Conservation (phyloP, 495 filamentous ascomycete genomes). For the Endocarpon pusillum region DNA sequence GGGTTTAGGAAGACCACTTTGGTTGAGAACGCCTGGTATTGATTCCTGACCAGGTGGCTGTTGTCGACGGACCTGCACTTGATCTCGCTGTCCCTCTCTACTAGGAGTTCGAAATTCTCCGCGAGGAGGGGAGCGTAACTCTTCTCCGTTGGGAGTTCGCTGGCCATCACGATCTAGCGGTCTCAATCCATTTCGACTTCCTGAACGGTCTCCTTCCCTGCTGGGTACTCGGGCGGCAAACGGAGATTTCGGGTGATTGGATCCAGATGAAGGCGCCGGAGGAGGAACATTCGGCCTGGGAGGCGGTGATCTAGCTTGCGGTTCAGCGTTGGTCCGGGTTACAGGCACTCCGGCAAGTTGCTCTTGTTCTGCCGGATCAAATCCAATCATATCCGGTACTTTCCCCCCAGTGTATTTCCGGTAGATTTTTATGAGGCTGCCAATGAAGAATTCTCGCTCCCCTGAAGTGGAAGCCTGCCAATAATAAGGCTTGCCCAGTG, state of each 20-base stretch:
- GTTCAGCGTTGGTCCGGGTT: too few relatives aligned
- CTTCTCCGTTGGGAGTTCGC: constrained; percentile 8
- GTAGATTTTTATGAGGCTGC: constrained; percentile 85
- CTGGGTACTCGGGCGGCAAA: background rate
- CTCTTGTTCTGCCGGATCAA: constrained; percentile 63
- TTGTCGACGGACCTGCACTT: constrained; percentile 15
- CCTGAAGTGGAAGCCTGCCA: constrained; percentile 84
- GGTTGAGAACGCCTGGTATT: constrained; percentile 9
- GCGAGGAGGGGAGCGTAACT: constrained; percentile 19
- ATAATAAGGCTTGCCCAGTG: constrained; percentile 84
- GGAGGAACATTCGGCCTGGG: constrained; percentile 20
- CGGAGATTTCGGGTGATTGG: constrained; percentile 9
- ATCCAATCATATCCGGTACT: constrained; percentile 61
- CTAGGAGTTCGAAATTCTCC: constrained; percentile 20
- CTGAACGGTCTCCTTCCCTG: background rate
- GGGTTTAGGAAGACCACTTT: background rate
- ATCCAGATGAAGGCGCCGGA: constrained; percentile 15
- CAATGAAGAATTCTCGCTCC: constrained; percentile 97
- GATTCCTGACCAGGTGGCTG: constrained; percentile 31
- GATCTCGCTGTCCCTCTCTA: constrained; percentile 26
- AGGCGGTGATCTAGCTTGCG: constrained; percentile 17
- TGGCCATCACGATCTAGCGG: constrained; percentile 7
- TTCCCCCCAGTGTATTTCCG: constrained; percentile 87
- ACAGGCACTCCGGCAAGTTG: constrained; percentile 38
- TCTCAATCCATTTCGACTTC: background rate